Percentiles rank a stretch among this genome's conserved stretches.
Evolutionary conservation across 768 basidiomycete species (phyloP).

Genomic region (Panaeolus papilionaceus): DNA sequence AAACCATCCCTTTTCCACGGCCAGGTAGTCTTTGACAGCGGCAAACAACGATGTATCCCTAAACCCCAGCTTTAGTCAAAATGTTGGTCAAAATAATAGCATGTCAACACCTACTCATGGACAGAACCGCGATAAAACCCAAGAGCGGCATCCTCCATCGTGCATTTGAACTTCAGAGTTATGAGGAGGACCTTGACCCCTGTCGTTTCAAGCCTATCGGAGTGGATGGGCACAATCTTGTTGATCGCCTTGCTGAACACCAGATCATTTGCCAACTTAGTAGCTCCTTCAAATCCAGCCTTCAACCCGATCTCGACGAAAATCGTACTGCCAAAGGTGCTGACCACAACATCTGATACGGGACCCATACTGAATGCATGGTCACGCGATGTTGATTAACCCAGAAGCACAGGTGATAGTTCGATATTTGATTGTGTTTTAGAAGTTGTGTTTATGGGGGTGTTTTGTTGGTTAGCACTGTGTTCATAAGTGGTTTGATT

Average conservation of each 20-base stretch:
- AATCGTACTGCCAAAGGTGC: constrained; percentile 60
- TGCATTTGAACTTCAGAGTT: constrained; percentile 66
- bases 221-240: constrained; percentile 56
- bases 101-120: constrained; percentile 48
- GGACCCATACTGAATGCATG: constrained; percentile 51
- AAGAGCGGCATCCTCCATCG: constrained; percentile 61
- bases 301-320: constrained; percentile 63
- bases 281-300: constrained; percentile 56
- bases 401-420: constrained; percentile 10
- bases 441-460: neutral
- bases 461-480: neutral
- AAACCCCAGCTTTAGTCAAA: constrained; percentile 16
- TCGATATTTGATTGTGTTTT: constrained; percentile 8
- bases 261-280: constrained; percentile 58
- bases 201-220: constrained; percentile 60
- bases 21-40: constrained; percentile 65
- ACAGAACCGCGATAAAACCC: constrained; percentile 68
- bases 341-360: constrained; percentile 56
- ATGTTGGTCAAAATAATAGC: neutral
- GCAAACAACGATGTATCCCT: constrained; percentile 67
- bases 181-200: constrained; percentile 61
- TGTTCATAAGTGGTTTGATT: neutral
- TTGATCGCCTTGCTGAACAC: constrained; percentile 56
- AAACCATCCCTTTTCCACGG: constrained; percentile 73
- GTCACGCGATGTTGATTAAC: neutral